Conservation (phyloP, 257 asterid species). For the Ilex aquifolium region DNA sequence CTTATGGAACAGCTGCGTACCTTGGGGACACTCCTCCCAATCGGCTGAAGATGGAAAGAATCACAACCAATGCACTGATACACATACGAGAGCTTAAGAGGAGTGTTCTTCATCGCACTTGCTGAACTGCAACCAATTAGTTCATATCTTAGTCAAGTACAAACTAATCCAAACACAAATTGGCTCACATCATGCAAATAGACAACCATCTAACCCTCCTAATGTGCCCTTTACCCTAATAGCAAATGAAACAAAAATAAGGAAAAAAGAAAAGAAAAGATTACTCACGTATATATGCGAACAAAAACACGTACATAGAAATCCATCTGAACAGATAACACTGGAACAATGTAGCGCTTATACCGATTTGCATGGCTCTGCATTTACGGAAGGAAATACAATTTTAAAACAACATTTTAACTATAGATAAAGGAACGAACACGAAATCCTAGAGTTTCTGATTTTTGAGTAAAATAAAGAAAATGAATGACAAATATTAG, state of each 20-base stretch:
- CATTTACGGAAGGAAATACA: conserved; percentile 11
- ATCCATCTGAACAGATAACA: conserved; percentile 92
- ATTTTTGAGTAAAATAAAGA: too few species aligned
- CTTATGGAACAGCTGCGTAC: conserved; percentile 22
- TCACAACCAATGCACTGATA: conserved; percentile 95
- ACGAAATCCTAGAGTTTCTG: too few species aligned
- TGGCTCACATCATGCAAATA: neutral
- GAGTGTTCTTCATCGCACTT: conserved; percentile 90
- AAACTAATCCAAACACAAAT: neutral
- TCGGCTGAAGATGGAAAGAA: conserved; percentile 92
- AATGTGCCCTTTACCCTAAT: too few species aligned
- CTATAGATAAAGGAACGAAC: neutral
- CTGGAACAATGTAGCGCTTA: conserved; percentile 88
- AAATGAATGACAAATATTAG: too few species aligned
- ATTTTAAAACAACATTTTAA: neutral
- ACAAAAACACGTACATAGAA: conserved; percentile 96
- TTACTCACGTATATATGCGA: conserved; percentile 77
- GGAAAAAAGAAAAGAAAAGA: neutral
- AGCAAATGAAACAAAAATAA: too few species aligned
- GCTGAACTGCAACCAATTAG: conserved; percentile 70
- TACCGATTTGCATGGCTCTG: conserved; percentile 99
- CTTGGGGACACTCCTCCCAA: conserved; percentile 84
- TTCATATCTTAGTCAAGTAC: conserved; percentile 5
- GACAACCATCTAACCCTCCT: neutral
- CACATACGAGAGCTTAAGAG: conserved; percentile 85